Evolutionary conservation across 2,329 filamentous ascomycete species (phyloP).

Genomic region (Epichloe uncinata): DNA sequence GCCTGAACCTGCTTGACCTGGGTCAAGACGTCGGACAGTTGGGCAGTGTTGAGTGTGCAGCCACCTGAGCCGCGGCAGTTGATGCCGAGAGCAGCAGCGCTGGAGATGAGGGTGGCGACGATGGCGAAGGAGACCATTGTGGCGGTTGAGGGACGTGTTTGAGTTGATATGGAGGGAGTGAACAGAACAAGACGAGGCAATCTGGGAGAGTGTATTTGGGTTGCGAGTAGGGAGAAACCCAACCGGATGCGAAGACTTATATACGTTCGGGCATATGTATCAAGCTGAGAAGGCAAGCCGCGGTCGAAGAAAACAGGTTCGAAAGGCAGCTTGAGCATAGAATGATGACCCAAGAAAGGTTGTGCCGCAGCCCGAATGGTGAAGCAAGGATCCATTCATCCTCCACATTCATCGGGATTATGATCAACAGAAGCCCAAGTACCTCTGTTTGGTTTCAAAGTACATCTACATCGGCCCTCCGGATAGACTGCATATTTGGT

Average conservation of each 20-base stretch:
- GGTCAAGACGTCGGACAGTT: conserved; percentile 4
- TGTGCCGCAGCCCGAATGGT: too few relatives aligned
- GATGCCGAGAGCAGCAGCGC: conserved; percentile 7
- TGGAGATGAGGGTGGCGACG: conserved; percentile 3
- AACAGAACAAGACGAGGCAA: too few relatives aligned
- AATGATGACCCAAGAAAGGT: too few relatives aligned
- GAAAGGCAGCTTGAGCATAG: too few relatives aligned
- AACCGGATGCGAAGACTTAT: too few relatives aligned
- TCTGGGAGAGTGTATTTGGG: too few relatives aligned
- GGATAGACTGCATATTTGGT: too few relatives aligned
- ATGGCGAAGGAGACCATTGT: conserved; percentile 1
- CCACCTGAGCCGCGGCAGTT: conserved; percentile 10
- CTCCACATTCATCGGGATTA: background rate
- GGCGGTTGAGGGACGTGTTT: background rate
- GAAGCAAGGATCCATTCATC: too few relatives aligned
- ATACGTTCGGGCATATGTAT: too few relatives aligned
- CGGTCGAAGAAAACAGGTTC: too few relatives aligned
- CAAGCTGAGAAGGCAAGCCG: too few relatives aligned
- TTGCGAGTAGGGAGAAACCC: too few relatives aligned
- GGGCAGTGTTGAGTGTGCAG: conserved; percentile 7
- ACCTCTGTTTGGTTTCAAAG: background rate
- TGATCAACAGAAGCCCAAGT: background rate
- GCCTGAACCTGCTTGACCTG: conserved; percentile 7
- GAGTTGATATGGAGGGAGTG: background rate
- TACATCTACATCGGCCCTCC: background rate